Base-by-base conservation (phyloP, 495 filamentous ascomycete genomes). In the Aspergillus funiculosus region DNA sequence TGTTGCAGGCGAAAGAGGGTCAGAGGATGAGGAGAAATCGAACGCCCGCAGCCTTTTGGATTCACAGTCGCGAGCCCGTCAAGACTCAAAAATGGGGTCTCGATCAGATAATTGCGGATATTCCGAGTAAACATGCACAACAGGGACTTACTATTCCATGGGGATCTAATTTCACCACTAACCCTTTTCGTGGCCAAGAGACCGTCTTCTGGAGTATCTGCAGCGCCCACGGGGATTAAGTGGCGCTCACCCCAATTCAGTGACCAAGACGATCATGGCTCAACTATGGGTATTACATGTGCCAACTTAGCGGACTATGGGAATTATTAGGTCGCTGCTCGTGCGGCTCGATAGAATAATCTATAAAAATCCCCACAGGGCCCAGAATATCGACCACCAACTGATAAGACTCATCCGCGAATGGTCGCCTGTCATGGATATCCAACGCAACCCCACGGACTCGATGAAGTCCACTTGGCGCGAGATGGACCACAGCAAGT, bases 391-490 rank as follows among this genome's bases (percentile, higher is more conserved):
- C 36, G 8, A 17, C 24, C 1, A 18, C 41, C 29, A 34, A 9
- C 8, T 3, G 7, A 21, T 28, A 13, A 35, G 7, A 17, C 29
- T 6, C 11, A 19, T 6, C 34, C 15, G 4, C 19, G 18, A 39
- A 22, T 31, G 7, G 1, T 11, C 36, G 7, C 4, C 21, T 35
- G 39, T 13, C 39, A 62, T 57, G 48, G 57, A 40, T 42, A 32
- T 34, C 15, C 43, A 51, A 11, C 42, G 36, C 11, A 60, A 64
- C 22, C 57, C 60, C 17, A 62, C 59, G 29, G 61, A 64, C 48
- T 64, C 61, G 36, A 66, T 66, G 59, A 66, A 66, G 53, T 66
- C 63, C 28, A 64, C 63, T 8, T 66, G 63, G 63, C 63, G 59
- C 4, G 29, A 25, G 5, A 43, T 46, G 17, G 59, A 61, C 28